Evolutionary conservation across 2,329 filamentous ascomycete species (phyloP).

Genomic region (Fusarium illudens): DNA sequence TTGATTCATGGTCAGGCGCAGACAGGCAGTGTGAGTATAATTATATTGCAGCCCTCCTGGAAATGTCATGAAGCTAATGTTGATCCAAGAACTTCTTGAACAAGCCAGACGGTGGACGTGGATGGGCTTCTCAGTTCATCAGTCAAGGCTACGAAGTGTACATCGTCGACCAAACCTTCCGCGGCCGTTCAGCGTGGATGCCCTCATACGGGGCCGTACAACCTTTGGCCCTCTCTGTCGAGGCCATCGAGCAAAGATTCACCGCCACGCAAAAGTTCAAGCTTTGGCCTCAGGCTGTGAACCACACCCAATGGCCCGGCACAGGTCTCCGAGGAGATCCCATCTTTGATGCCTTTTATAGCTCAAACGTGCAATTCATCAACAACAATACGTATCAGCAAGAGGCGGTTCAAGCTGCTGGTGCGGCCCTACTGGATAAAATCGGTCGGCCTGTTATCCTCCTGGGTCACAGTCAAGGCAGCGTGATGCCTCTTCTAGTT

Average conservation of each 20-base stretch:
- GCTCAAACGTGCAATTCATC: conserved; percentile 36
- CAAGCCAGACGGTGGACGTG: conserved; percentile 35
- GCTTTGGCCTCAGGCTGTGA: conserved; percentile 35
- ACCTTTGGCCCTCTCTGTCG: conserved; percentile 25
- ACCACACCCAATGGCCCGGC: conserved; percentile 39
- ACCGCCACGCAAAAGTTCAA: conserved; percentile 28
- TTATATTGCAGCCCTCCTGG: neutral
- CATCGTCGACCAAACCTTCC: conserved; percentile 36
- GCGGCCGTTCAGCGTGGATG: conserved; percentile 34
- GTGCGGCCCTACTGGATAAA: conserved; percentile 53
- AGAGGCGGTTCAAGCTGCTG: conserved; percentile 32
- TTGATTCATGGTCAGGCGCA: conserved; percentile 37
- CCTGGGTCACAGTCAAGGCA: conserved; percentile 58
- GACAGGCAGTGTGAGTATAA: conserved; percentile 29
- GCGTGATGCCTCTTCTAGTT: conserved; percentile 46
- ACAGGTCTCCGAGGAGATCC: conserved; percentile 23
- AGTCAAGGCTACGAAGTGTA: conserved; percentile 37
- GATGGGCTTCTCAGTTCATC: conserved; percentile 36
- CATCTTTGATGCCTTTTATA: conserved; percentile 37
- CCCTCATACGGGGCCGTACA: conserved; percentile 12
- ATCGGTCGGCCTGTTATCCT: conserved; percentile 53
- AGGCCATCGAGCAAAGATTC: conserved; percentile 32
- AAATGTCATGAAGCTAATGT: conserved; percentile 1
- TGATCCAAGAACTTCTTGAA: conserved; percentile 36
- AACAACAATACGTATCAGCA: conserved; percentile 34